Conservation (phyloP, 2,329 filamentous ascomycete species). For the Phialophora verrucosa region DNA sequence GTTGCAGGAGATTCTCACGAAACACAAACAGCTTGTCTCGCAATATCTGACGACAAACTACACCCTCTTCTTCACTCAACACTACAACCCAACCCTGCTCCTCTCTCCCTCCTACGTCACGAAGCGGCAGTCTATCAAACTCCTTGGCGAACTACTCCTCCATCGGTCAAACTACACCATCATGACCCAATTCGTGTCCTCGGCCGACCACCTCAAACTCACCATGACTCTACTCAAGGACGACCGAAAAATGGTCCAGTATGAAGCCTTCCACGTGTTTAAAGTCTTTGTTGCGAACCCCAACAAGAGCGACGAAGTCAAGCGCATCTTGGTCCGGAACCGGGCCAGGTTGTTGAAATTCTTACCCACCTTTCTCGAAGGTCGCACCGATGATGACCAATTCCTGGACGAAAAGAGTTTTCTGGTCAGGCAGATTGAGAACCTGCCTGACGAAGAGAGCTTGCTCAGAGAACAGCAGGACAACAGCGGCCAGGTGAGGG, state of each 20-base stretch:
- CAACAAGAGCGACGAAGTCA: slow-evolving; percentile 94
- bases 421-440: slow-evolving; percentile 87
- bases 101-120: slow-evolving; percentile 97
- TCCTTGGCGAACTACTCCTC: slow-evolving; percentile 90
- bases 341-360: slow-evolving; percentile 88
- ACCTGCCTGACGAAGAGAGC: slow-evolving; percentile 32
- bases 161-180: slow-evolving; percentile 96
- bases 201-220: slow-evolving; percentile 93
- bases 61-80: slow-evolving; percentile 82
- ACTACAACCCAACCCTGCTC: slow-evolving; percentile 74
- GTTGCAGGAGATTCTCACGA: slow-evolving; percentile 84
- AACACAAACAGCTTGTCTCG: slow-evolving; percentile 89
- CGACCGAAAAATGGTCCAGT: slow-evolving; percentile 98
- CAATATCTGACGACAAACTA: slow-evolving; percentile 90
- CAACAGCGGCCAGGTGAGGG: slow-evolving; percentile 21
- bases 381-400: slow-evolving; percentile 95
- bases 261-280: slow-evolving; percentile 98
- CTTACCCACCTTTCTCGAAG: slow-evolving; percentile 87
- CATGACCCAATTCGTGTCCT: slow-evolving; percentile 97
- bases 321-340: slow-evolving; percentile 96
- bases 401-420: slow-evolving; percentile 99
- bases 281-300: slow-evolving; percentile 99
- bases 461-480: slow-evolving; percentile 12
- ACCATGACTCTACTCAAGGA: slow-evolving; percentile 97
- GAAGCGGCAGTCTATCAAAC: slow-evolving; percentile 96